phyloP scores from a whole-genome alignment of 305 asterid genomes.

The Ajuga reptans region DNA sequence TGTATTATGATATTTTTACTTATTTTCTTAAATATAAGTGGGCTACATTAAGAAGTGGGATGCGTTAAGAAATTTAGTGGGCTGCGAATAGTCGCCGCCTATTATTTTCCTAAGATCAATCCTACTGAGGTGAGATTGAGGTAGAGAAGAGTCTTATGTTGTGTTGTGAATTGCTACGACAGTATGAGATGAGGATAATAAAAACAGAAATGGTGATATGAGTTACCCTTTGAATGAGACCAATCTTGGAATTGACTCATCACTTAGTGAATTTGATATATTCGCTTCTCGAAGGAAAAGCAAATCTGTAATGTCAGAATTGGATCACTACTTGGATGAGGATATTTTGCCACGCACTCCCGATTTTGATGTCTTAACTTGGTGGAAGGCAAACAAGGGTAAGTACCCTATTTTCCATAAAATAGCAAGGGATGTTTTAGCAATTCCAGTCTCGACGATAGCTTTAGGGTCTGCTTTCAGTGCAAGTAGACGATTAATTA shows the following conservation, averaged over 20 bases:
- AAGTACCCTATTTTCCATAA: not conserved
- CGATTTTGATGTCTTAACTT: not conserved
- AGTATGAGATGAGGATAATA: no score
- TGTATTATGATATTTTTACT: no score
- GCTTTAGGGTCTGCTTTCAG: not conserved
- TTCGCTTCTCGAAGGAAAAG: not conserved
- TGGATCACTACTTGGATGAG: not conserved
- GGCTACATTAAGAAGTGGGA: no score
- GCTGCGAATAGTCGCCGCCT: no score
- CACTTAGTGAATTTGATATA: not conserved
- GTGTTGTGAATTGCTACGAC: no score
- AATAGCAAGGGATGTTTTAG: not conserved
- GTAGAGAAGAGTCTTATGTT: not conserved
- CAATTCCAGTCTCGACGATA: not conserved
- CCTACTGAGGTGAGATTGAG: not conserved
- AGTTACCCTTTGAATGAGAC: no score
- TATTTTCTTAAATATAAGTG: no score
- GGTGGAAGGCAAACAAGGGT: not conserved
- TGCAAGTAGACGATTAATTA: not conserved
- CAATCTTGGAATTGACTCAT: not conserved
- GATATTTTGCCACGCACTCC: no score
- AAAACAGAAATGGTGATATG: no score
- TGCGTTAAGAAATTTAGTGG: no score
- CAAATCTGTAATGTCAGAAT: not conserved
- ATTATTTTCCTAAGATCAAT: not conserved